A percentile compares a stretch with the other conserved stretches of the same genome.
phyloP scores from a whole-genome alignment of 768 basidiomycete genomes.

The Leccinum subtestaceum region DNA sequence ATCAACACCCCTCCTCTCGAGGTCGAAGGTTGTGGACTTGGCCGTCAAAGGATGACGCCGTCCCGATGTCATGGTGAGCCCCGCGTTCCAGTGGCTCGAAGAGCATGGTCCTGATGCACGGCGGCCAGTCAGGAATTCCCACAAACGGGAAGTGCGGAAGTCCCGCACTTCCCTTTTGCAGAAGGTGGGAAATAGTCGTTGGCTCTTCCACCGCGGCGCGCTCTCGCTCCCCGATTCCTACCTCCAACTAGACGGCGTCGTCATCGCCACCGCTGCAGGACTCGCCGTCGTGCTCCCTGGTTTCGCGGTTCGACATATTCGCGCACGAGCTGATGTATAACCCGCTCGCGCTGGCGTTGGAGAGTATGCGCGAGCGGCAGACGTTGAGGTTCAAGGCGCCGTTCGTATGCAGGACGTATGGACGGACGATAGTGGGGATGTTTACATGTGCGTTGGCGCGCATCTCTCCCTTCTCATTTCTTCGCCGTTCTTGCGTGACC shows the following conservation, averaged over 20 bases:
- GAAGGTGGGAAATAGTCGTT: too few species aligned
- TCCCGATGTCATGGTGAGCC: too few species aligned
- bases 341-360: slow-evolving; percentile 66
- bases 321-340: slow-evolving; percentile 56
- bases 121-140: too few species aligned
- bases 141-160: too few species aligned
- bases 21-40: too few species aligned
- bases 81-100: too few species aligned
- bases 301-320: slow-evolving; percentile 24
- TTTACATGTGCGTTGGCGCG: slow-evolving; percentile 40
- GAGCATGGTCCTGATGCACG: too few species aligned
- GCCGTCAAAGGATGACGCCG: too few species aligned
- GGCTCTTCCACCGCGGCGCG: slow-evolving; percentile 63
- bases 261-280: slow-evolving; percentile 24
- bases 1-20: too few species aligned
- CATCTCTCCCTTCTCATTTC: too few species aligned
- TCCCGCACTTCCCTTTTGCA: too few species aligned
- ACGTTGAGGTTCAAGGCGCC: slow-evolving; percentile 54
- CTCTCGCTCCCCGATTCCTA: slow-evolving; percentile 72
- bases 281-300: slow-evolving; percentile 4
- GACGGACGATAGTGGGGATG: slow-evolving; percentile 55
- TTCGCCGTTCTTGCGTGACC: too few species aligned
- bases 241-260: slow-evolving; percentile 54
- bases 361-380: slow-evolving; percentile 77
- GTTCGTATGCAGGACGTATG: slow-evolving; percentile 53